Base-by-base conservation (phyloP, 768 basidiomycete genomes). In the Phlebiopsis flavidoalba region DNA sequence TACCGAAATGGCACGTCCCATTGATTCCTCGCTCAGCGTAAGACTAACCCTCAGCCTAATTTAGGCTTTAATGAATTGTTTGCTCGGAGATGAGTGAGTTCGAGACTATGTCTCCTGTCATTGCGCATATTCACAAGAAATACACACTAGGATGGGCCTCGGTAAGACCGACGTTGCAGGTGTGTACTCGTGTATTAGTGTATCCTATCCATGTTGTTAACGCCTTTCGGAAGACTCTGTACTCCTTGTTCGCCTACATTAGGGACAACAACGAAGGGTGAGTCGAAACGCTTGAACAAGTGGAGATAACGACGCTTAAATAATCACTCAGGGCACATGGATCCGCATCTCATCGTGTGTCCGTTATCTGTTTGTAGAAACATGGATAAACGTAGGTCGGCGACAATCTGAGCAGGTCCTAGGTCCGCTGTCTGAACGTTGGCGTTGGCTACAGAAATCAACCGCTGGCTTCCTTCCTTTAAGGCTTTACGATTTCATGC, bases 321-420 rank as follows among this genome's bases (percentile, higher is more conserved):
- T 31, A 6, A 31, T 31, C 6, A 31, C 26, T 31, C 53, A 80
- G 80, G 73, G 8, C 64, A 60, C n/a, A 71, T 70, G 22, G 83
- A 84, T 36, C 86, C 88, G 10, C 87, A 89, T 71, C 79, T 91
- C 26, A 80, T 91, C 50, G 80, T 90, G 57, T 90, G 88, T 66
- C 89, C 89, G 0, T 77, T 91, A 2, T 88, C 87, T 8, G 85
- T 87, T n/a, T 37, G 72, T 87, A 21, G 79, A 81, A 0, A 79
- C 84, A 6, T 87, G 85, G 85, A 73, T 82, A 68, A 69, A 76
- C 53, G 83, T 82, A 64, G 59, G 74, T 64, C 3, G 8, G 48
- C 36, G 22, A 48, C 22, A 22, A 53, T 11, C 15, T 17, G 26
- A 15, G 19, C 45, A 46, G 36, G 58, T 67, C 19, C n/a, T n/a